phyloP scores from a whole-genome alignment of 2,329 filamentous ascomycete genomes.

The Ceratocystis ficicola region DNA sequence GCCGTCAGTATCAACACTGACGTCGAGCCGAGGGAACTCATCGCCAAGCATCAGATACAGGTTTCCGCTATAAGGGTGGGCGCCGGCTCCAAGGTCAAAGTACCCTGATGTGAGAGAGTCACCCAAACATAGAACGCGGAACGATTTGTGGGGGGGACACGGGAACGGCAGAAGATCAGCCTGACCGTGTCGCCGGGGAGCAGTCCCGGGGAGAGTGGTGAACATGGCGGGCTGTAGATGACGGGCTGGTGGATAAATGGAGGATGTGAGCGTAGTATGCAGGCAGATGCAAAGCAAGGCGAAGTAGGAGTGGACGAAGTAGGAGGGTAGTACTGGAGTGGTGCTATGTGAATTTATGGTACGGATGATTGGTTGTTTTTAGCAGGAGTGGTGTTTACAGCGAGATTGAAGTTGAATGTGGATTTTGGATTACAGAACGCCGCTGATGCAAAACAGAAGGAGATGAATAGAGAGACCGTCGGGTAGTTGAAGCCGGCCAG shows the following conservation, averaged over 20 bases:
- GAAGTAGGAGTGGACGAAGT: not conserved
- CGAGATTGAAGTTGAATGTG: not conserved
- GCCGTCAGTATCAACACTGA: conserved; percentile 38
- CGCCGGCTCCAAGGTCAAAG: conserved; percentile 31
- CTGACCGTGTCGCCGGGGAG: conserved; percentile 9
- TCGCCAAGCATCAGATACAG: conserved; percentile 37
- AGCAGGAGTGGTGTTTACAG: not conserved
- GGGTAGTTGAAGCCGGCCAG: not conserved
- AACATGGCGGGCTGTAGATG: conserved; percentile 15
- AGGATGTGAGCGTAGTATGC: not conserved
- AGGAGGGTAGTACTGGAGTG: not conserved
- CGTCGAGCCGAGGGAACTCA: conserved; percentile 34
- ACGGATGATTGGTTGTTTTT: not conserved
- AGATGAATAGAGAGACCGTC: not conserved
- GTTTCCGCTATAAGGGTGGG: conserved; percentile 42
- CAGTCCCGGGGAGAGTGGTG: conserved; percentile 14
- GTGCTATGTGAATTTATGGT: conserved; percentile 2
- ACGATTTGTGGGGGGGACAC: conserved; percentile 25
- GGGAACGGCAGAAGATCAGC: not conserved
- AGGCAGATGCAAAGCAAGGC: not conserved
- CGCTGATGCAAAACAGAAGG: not conserved
- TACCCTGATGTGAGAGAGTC: conserved; percentile 52
- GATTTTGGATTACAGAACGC: not conserved
- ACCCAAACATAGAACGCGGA: conserved; percentile 52
- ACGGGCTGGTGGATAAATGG: not conserved